These are phyloP conservation scores for Adansonia madagascariensis DNA, from an alignment of 441 rosid species.

Conservation along the genomic window DNA sequence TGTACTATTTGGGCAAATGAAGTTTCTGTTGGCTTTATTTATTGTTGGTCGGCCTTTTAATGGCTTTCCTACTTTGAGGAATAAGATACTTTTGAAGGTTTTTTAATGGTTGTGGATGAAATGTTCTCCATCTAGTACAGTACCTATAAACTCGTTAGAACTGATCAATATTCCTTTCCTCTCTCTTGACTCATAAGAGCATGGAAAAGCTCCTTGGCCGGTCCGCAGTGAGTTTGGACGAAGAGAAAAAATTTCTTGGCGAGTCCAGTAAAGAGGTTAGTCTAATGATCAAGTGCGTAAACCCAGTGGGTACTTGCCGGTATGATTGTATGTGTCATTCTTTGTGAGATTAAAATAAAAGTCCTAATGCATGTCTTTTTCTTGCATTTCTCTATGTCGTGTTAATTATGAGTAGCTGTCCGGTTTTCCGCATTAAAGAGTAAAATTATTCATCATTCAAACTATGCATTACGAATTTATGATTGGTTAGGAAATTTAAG, in stretches of 20 bases:
- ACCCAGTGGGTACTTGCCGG: neutral
- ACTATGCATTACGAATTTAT: neutral
- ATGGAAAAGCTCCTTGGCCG: slow-evolving; percentile 53
- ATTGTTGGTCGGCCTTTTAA: neutral
- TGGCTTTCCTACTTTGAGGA: neutral
- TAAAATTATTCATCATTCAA: neutral
- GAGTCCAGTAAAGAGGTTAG: slow-evolving; percentile 52
- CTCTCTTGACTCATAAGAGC: slow-evolving; percentile 44
- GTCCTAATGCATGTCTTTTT: neutral
- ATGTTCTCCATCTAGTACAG: neutral
- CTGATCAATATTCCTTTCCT: neutral
- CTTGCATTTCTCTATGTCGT: neutral
- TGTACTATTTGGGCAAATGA: neutral
- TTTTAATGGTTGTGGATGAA: neutral
- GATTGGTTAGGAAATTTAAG: neutral
- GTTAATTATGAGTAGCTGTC: neutral
- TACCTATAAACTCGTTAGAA: neutral
- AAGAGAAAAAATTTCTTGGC: slow-evolving; percentile 26
- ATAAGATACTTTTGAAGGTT: neutral
- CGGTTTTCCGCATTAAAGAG: neutral
- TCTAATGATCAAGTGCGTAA: slow-evolving; percentile 11
- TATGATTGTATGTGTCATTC: neutral
- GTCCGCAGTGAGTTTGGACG: slow-evolving; percentile 34
- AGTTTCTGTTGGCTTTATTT: neutral
- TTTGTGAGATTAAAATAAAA: neutral